Evolutionary conservation across 176 grass and related monocot species (phyloP), one percentile per base, ranked within the genome.

Genomic region (Oryza rufipogon): DNA sequence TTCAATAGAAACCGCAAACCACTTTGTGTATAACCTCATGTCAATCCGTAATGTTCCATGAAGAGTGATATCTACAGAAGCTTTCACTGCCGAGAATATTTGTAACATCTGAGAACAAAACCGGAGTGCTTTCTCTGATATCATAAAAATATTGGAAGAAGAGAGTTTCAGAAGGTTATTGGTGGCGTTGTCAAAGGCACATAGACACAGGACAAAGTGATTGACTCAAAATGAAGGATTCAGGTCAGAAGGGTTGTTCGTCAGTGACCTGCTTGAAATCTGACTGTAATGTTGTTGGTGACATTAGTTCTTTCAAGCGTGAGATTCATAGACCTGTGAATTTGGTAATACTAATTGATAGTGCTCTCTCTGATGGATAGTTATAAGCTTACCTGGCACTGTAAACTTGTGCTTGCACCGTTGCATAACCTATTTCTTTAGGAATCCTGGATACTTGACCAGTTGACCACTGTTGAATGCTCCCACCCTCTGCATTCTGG

Each of bases 141-240:
- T 95, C 71, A 77, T 74, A 79, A 88, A 90, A 81, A 88, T 91
- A 85, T 84, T 98, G 49, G 70, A 88, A 84, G 96, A 92, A 11
- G 71, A 88, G 38, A 81, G 79, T 65, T 98, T 98, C 76, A 90
- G 83, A 68, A 90, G 89, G 77, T 85, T 95, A 61, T 90, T 5
- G 16, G 49, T 82, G 56, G 64, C 87, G 64, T 38, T 98, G 70
- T 76, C 80, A 36, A 70, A 70, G 76, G 49, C 83, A 34, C 58
- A 91, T 87, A 82, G 58, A 79, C 42, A 39, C 46, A 9, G 82
- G 76, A 52, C 32, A 71, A 38, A 64, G 49, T 28, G 52, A 54
- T 36, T 64, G 20, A 68, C 28, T 33, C 70, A 19, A 85, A 70
- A 68, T 26, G 10, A 78, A 72, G 47, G 64, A 22, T 28, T 80